phyloP scores from a whole-genome alignment of 331 rosid genomes.

The Malus hybrid region DNA sequence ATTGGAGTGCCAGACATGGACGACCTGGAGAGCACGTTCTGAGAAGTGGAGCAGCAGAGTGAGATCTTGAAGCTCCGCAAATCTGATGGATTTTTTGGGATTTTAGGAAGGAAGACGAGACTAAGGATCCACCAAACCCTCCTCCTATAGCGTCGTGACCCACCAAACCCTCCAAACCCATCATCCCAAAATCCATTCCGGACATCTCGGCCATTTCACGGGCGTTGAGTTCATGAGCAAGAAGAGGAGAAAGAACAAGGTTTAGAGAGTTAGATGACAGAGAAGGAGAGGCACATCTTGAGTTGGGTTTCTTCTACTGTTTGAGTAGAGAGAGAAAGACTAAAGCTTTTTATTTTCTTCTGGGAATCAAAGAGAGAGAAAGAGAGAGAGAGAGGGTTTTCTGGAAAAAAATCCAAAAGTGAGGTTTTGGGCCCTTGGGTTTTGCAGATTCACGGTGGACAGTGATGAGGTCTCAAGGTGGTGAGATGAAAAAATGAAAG shows the following conservation, averaged over 20 bases:
- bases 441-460: too few relatives aligned
- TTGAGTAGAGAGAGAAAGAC: neutral
- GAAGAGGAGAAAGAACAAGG: neutral
- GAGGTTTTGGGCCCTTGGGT: too few relatives aligned
- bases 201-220: slow-evolving; percentile 16
- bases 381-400: too few relatives aligned
- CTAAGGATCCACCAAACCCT: neutral
- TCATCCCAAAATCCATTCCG: slow-evolving; percentile 37
- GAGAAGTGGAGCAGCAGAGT: slow-evolving; percentile 9
- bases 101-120: too few relatives aligned
- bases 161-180: slow-evolving; percentile 30
- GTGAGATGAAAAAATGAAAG: too few relatives aligned
- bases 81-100: too few relatives aligned
- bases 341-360: too few relatives aligned
- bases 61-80: slow-evolving; percentile 18
- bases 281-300: slow-evolving; percentile 26
- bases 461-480: too few relatives aligned
- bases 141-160: slow-evolving; percentile 9
- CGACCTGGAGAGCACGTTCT: neutral
- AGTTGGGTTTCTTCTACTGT: slow-evolving; percentile 3
- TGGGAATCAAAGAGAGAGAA: too few relatives aligned
- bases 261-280: slow-evolving; percentile 14
- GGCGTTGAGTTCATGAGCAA: slow-evolving; percentile 25
- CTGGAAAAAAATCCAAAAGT: too few relatives aligned
- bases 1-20: slow-evolving; percentile 11